Percentiles rank a stretch among this genome's conserved stretches.
Conservation (phyloP, 2,329 filamentous ascomycete genomes). For the Dendrostoma leiphaemia region DNA sequence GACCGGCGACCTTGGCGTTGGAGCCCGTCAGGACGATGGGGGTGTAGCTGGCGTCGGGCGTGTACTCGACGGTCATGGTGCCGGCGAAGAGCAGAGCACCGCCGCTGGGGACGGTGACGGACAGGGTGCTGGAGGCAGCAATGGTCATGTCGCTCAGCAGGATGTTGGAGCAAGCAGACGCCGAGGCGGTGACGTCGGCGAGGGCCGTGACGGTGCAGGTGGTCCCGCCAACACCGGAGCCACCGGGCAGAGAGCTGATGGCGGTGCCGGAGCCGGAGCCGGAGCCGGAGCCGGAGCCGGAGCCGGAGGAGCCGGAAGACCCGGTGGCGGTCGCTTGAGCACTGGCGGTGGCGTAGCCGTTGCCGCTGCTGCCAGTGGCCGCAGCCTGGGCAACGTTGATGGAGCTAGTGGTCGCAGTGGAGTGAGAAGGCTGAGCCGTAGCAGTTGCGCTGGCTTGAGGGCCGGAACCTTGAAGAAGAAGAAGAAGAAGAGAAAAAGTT, state of each 20-base stretch:
- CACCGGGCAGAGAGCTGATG: constrained; percentile 9
- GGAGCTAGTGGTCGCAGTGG: neutral
- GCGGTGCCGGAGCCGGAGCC: constrained; percentile 7
- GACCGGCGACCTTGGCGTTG: constrained; percentile 20
- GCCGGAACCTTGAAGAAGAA: neutral
- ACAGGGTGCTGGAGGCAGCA: constrained; percentile 9
- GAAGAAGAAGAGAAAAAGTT: neutral
- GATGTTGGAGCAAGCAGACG: constrained; percentile 10
- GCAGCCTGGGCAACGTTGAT: neutral
- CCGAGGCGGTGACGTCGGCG: constrained; percentile 12
- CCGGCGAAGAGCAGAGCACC: constrained; percentile 14
- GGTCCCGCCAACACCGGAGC: constrained; percentile 13
- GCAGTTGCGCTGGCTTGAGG: neutral
- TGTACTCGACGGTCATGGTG: constrained; percentile 17
- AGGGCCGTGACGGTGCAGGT: constrained; percentile 14
- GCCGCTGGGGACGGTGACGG: constrained; percentile 8
- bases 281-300: neutral
- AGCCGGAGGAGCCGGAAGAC: neutral
- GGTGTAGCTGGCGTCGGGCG: constrained; percentile 9
- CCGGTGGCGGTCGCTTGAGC: neutral
- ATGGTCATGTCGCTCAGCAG: constrained; percentile 8
- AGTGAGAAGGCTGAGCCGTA: neutral
- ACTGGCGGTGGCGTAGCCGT: neutral
- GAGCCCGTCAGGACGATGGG: constrained; percentile 19
- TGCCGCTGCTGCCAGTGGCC: constrained; percentile 5